Percentiles rank a stretch among this genome's conserved stretches.
These are phyloP conservation scores for Botrytis tulipae DNA, from an alignment of 2,329 filamentous ascomycete species.

Conservation along the genomic window DNA sequence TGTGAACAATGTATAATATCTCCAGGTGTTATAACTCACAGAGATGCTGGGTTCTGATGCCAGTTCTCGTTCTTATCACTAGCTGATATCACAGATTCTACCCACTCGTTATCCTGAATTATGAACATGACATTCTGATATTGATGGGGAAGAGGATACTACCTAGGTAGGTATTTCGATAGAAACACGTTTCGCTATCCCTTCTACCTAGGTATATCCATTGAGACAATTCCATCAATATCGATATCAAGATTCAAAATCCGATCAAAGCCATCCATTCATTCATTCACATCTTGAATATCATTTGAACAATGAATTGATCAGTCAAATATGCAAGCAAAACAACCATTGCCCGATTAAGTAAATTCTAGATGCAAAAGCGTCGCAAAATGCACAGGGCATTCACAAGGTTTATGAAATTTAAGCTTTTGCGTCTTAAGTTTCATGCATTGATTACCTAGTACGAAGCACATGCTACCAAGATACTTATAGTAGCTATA, in stretches of 20 bases:
- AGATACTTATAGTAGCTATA: too few relatives aligned
- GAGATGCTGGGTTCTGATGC: neutral
- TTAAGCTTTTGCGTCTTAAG: conserved; percentile 13
- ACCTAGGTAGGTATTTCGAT: neutral
- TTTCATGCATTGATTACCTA: conserved; percentile 10
- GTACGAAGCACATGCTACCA: too few relatives aligned
- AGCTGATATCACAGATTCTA: neutral
- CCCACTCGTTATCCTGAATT: neutral
- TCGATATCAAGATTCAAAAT: neutral
- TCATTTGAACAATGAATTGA: neutral
- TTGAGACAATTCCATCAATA: neutral
- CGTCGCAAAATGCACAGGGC: neutral
- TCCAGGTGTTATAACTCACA: neutral
- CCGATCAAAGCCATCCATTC: neutral
- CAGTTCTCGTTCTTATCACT: neutral
- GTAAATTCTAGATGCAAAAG: neutral
- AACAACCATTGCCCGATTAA: neutral
- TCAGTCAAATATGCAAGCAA: neutral
- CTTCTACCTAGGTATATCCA: neutral
- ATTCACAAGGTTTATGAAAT: conserved; percentile 13
- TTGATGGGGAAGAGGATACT: neutral
- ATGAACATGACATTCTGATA: conserved; percentile 13
- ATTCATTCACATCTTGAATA: neutral
- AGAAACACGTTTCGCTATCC: neutral
- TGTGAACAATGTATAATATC: neutral